These are phyloP conservation scores for Primulina huaijiensis DNA, from an alignment of 257 asterid genomes.

Conservation along the genomic window DNA sequence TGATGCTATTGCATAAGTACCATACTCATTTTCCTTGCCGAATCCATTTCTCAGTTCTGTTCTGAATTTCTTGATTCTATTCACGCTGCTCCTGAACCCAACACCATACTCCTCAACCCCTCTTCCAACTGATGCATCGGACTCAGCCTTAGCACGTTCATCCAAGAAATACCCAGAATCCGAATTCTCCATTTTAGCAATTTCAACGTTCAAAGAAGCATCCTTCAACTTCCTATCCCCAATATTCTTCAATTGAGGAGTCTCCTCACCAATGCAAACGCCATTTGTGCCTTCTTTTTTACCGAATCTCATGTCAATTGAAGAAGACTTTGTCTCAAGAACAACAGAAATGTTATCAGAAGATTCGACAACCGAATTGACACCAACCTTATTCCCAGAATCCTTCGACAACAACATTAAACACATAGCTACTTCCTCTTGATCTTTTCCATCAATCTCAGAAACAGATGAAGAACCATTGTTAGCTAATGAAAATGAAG, in stretches of 20 bases:
- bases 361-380: slow-evolving; percentile 73
- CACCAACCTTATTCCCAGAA: slow-evolving; percentile 49
- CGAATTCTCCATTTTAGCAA: slow-evolving; percentile 49
- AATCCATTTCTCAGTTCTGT: slow-evolving; percentile 30
- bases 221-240: slow-evolving; percentile 36
- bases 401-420: slow-evolving; percentile 86
- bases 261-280: slow-evolving; percentile 25
- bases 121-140: slow-evolving; percentile 54
- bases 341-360: slow-evolving; percentile 86
- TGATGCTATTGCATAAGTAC: slow-evolving; percentile 25
- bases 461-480: slow-evolving; percentile 62
- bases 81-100: slow-evolving; percentile 31
- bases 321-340: slow-evolving; percentile 72
- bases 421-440: slow-evolving; percentile 75
- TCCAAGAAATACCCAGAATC: slow-evolving; percentile 91
- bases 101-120: slow-evolving; percentile 32
- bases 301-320: slow-evolving; percentile 48
- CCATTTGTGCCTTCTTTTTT: slow-evolving; percentile 27
- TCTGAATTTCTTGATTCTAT: slow-evolving; percentile 32
- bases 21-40: slow-evolving; percentile 28
- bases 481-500: slow-evolving; percentile 39
- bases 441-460: slow-evolving; percentile 75
- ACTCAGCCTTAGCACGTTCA: slow-evolving; percentile 64
- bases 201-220: slow-evolving; percentile 33
- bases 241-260: slow-evolving; percentile 27